Conservation (phyloP, 2,329 filamentous ascomycete genomes). For the Trichoderma sp. region DNA sequence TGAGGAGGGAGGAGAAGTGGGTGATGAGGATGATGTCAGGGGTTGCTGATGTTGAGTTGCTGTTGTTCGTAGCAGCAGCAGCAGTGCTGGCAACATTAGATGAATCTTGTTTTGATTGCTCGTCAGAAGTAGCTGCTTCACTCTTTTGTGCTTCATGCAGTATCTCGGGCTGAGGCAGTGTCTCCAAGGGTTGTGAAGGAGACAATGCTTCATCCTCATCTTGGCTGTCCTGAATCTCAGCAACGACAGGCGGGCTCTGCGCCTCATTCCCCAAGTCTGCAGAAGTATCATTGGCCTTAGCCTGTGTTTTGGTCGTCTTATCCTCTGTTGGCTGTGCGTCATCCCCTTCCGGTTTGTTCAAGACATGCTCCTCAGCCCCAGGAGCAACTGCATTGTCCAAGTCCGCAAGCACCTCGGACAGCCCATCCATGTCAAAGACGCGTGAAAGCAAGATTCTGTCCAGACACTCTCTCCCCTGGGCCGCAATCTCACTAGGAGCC, state of each 20-base stretch:
- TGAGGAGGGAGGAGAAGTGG: slow-evolving; percentile 52
- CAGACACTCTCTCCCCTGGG: slow-evolving; percentile 37
- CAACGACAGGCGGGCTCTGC: background rate
- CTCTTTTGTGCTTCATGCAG: background rate
- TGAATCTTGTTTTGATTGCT: background rate
- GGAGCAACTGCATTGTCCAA: slow-evolving; percentile 32
- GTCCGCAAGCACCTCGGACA: slow-evolving; percentile 56
- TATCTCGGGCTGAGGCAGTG: background rate
- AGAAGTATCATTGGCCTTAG: background rate
- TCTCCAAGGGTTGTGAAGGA: slow-evolving; percentile 11
- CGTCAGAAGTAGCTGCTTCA: too few relatives aligned
- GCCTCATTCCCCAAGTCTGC: background rate
- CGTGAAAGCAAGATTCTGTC: slow-evolving; percentile 52
- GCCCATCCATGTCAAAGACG: slow-evolving; percentile 57
- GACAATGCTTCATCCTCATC: slow-evolving; percentile 29
- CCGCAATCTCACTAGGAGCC: slow-evolving; percentile 21
- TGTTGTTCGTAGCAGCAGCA: background rate
- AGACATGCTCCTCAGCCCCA: background rate
- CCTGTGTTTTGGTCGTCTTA: background rate
- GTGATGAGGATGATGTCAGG: slow-evolving; percentile 50
- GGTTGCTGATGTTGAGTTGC: background rate
- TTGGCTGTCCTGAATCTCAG: slow-evolving; percentile 36
- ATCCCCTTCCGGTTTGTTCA: background rate
- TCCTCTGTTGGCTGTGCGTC: background rate
- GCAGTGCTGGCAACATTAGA: background rate